Percentiles rank a stretch among this genome's conserved stretches.
Conservation (phyloP, 164 flowering plant genomes). For the Aristolochia californica region DNA sequence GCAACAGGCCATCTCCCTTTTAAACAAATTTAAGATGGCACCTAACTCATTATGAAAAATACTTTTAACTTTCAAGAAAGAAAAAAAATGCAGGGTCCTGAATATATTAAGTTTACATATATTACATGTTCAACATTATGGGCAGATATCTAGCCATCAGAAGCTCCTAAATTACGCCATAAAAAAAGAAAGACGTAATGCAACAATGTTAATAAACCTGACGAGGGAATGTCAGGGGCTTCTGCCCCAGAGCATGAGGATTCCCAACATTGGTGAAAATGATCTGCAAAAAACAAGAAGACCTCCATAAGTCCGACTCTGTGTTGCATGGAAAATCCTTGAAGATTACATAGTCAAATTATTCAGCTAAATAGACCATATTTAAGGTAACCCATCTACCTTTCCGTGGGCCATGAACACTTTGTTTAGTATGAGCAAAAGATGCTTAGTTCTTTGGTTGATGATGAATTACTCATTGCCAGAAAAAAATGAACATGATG, state of each 20-base stretch:
- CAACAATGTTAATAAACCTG: constrained; percentile 39
- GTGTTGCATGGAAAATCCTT: background rate
- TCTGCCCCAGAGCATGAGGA: constrained; percentile 98
- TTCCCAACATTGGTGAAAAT: constrained; percentile 97
- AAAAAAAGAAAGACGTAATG: background rate
- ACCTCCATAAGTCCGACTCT: background rate
- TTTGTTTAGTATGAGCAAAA: too few relatives aligned
- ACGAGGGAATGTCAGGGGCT: constrained; percentile 91
- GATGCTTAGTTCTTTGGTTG: constrained; percentile 5
- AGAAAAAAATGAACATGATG: background rate
- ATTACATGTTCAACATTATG: background rate
- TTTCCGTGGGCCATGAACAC: too few relatives aligned
- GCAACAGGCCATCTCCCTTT: constrained; percentile 10
- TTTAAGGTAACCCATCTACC: too few relatives aligned
- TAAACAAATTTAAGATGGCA: too few relatives aligned
- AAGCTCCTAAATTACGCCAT: background rate
- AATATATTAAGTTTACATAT: too few relatives aligned
- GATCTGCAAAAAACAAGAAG: constrained; percentile 37
- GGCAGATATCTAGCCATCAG: background rate
- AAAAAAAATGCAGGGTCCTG: too few relatives aligned
- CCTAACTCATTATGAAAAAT: too few relatives aligned
- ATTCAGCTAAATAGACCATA: too few relatives aligned
- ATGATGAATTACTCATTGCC: too few relatives aligned
- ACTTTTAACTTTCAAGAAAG: too few relatives aligned
- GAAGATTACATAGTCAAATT: too few relatives aligned